These are phyloP conservation scores for Peronospora tabacina DNA, from an alignment of 352 stramenopile genomes.

Conservation along the genomic window DNA sequence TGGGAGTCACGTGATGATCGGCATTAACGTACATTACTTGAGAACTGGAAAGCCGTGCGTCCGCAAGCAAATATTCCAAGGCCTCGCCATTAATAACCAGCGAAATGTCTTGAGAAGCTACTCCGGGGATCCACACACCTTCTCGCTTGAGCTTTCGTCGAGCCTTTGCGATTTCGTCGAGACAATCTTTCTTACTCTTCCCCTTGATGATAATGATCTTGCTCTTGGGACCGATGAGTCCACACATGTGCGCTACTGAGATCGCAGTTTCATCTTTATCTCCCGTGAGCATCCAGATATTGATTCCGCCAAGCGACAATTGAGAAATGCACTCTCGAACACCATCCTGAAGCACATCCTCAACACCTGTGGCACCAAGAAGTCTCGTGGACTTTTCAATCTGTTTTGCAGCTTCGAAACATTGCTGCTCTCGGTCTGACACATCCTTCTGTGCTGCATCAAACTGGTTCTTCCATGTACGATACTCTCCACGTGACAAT, in stretches of 20 bases:
- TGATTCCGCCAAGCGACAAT: conserved; percentile 93
- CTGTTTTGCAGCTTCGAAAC: conserved; percentile 57
- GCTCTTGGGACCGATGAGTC: conserved; percentile 76
- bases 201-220: conserved; percentile 83
- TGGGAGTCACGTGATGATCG: conserved; percentile 15
- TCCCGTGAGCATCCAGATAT: conserved; percentile 98
- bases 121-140: conserved; percentile 69
- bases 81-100: conserved; percentile 81
- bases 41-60: conserved; percentile 23
- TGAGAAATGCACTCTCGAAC: conserved; percentile 94
- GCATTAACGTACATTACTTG: conserved; percentile 14
- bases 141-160: conserved; percentile 67
- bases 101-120: conserved; percentile 62
- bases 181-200: conserved; percentile 66
- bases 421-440: conserved; percentile 50
- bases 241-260: conserved; percentile 96
- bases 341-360: conserved; percentile 95
- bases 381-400: conserved; percentile 86
- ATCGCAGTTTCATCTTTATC: conserved; percentile 99
- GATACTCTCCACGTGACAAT: conserved; percentile 54
- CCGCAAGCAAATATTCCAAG: conserved; percentile 57
- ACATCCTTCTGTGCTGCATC: conserved; percentile 59
- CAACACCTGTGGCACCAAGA: conserved; percentile 93
- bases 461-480: conserved; percentile 66
- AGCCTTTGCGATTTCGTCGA: conserved; percentile 74